A percentile compares a stretch with the other conserved stretches of the same genome.
These are phyloP conservation scores for Cladosporium sp. DNA, from an alignment of 2,329 filamentous ascomycete species.

Conservation along the genomic window DNA sequence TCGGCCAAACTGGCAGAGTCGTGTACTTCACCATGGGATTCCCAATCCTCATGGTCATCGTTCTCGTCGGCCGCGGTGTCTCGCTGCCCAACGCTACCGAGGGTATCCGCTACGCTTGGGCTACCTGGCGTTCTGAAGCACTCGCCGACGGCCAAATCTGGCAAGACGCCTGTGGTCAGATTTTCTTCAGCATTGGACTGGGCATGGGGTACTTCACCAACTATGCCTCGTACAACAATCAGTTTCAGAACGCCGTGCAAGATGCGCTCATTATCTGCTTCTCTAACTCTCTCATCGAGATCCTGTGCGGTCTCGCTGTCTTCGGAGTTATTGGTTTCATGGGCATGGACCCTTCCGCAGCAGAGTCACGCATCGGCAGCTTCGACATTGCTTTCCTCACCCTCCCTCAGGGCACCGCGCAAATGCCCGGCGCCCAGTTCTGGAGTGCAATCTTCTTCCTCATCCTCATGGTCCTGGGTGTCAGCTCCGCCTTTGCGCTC, in stretches of 20 bases:
- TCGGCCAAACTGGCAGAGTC: slow-evolving; percentile 55
- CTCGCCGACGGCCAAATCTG: slow-evolving; percentile 51
- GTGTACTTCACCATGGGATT: slow-evolving; percentile 60
- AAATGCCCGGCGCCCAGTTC: slow-evolving; percentile 55
- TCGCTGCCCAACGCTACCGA: slow-evolving; percentile 52
- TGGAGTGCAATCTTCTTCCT: slow-evolving; percentile 57
- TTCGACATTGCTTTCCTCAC: slow-evolving; percentile 58
- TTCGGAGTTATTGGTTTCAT: slow-evolving; percentile 54
- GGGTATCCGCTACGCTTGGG: slow-evolving; percentile 47
- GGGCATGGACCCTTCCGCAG: slow-evolving; percentile 27
- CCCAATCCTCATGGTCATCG: slow-evolving; percentile 53
- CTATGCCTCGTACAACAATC: slow-evolving; percentile 56
- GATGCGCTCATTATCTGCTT: slow-evolving; percentile 53
- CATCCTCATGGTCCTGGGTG: slow-evolving; percentile 52
- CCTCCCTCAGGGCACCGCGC: slow-evolving; percentile 50
- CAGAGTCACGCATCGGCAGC: slow-evolving; percentile 41
- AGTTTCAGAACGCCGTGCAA: slow-evolving; percentile 56
- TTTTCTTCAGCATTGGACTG: slow-evolving; percentile 57
- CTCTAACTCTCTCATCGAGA: slow-evolving; percentile 56
- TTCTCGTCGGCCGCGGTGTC: slow-evolving; percentile 52
- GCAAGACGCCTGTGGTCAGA: slow-evolving; percentile 57
- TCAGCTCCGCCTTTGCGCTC: slow-evolving; percentile 41
- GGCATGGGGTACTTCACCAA: slow-evolving; percentile 58
- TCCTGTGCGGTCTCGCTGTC: slow-evolving; percentile 46
- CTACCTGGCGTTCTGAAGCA: slow-evolving; percentile 47